Percentiles rank a stretch among this genome's conserved stretches.
Evolutionary conservation across 2,329 filamentous ascomycete species (phyloP).

Genomic region (Verticillium klebahnii): DNA sequence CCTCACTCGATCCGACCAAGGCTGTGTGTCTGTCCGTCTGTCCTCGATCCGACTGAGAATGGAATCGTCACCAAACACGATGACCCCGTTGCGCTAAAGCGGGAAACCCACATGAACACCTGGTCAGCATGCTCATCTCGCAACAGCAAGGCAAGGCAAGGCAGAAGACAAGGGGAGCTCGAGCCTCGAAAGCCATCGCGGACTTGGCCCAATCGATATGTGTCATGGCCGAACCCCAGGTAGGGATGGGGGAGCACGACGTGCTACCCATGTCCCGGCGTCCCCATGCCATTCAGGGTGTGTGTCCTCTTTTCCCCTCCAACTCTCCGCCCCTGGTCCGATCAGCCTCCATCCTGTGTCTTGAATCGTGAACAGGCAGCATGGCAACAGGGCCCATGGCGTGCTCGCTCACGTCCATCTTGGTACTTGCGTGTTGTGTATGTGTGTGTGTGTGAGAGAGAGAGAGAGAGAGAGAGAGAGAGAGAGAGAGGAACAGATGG

Average conservation of each 20-base stretch:
- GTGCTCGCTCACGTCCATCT: background rate
- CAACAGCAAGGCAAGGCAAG: background rate
- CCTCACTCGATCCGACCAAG: too few species aligned
- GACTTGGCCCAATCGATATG: background rate
- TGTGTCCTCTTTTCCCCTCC: background rate
- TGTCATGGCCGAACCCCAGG: conserved; percentile 5
- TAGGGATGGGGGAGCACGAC: background rate
- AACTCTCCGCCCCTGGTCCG: background rate
- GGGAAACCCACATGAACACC: background rate
- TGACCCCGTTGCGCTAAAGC: background rate
- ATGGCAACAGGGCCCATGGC: background rate
- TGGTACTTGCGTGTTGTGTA: background rate
- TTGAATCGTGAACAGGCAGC: background rate
- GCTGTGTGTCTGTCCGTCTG: too few species aligned
- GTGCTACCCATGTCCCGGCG: background rate
- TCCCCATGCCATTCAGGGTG: background rate
- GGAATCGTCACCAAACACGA: background rate
- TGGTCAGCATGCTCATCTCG: background rate
- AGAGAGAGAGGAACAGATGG: background rate
- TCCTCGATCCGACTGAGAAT: background rate
- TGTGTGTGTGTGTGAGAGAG: too few species aligned
- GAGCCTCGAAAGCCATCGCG: background rate
- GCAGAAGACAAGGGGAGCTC: background rate
- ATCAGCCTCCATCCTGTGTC: background rate
- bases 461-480: too few species aligned